Evolutionary conservation across 768 basidiomycete genomes (phyloP).

Genomic region (Lentinus tigrinus): DNA sequence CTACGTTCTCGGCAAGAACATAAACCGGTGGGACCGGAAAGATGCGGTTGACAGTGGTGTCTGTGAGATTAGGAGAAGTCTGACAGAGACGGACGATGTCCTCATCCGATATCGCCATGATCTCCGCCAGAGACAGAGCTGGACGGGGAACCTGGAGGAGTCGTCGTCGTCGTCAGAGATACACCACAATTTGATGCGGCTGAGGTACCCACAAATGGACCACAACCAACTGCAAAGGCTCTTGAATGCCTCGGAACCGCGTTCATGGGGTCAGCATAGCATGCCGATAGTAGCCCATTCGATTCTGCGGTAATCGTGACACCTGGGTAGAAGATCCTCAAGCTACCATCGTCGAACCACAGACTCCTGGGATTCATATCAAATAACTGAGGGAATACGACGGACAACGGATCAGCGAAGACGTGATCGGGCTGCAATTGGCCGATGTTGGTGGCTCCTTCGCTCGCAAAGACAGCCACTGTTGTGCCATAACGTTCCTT

Average conservation of each 20-base stretch:
- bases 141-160: neutral
- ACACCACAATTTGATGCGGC: neutral
- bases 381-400: too few species aligned
- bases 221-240: neutral
- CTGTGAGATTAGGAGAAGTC: neutral
- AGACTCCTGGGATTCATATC: too few species aligned
- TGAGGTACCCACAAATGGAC: neutral
- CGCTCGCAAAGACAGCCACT: neutral
- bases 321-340: too few species aligned
- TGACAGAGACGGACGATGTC: slow-evolving; percentile 3
- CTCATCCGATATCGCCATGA: neutral
- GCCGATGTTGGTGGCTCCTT: too few species aligned
- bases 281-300: neutral
- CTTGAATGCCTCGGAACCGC: neutral
- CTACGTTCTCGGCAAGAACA: slow-evolving; percentile 1
- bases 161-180: neutral
- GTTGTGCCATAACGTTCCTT: neutral
- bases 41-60: neutral
- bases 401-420: too few species aligned
- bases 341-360: too few species aligned
- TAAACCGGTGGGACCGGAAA: neutral
- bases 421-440: too few species aligned
- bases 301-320: neutral
- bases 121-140: neutral
- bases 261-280: neutral